Evolutionary conservation across 1,139 yeast species (phyloP).

Genomic region (Yamadazyma pseudoaaseri): DNA sequence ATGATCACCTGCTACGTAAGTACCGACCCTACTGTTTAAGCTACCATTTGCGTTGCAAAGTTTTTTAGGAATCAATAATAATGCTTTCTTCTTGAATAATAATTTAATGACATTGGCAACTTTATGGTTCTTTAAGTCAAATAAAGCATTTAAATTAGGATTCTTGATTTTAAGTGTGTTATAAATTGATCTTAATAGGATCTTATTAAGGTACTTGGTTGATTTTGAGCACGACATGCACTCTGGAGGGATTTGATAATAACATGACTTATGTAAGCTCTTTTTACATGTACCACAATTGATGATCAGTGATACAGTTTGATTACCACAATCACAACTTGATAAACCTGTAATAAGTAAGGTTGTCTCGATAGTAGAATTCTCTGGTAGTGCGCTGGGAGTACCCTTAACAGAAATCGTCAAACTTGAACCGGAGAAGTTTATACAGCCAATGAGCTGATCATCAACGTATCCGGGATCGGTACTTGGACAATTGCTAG

Average conservation of each 20-base stretch:
- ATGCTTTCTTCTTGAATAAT: background rate
- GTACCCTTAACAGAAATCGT: background rate
- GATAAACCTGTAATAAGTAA: background rate
- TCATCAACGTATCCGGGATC: background rate
- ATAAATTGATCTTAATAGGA: background rate
- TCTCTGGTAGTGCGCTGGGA: background rate
- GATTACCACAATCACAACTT: background rate
- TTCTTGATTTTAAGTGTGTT: background rate
- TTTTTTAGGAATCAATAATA: background rate
- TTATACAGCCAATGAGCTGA: too few relatives aligned
- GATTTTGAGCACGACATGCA: background rate
- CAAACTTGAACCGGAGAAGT: background rate
- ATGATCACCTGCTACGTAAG: slow-evolving; percentile 1
- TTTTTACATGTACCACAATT: background rate
- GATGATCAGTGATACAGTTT: background rate
- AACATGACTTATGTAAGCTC: background rate
- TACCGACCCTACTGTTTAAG: background rate
- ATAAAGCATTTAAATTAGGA: background rate
- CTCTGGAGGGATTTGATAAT: background rate
- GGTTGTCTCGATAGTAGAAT: background rate
- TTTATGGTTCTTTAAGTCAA: background rate
- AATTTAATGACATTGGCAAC: background rate
- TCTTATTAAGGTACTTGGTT: background rate
- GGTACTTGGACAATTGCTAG: background rate
- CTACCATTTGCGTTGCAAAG: background rate